Conservation (phyloP, 169 alveolate species). For the Eimeria necatrix region DNA sequence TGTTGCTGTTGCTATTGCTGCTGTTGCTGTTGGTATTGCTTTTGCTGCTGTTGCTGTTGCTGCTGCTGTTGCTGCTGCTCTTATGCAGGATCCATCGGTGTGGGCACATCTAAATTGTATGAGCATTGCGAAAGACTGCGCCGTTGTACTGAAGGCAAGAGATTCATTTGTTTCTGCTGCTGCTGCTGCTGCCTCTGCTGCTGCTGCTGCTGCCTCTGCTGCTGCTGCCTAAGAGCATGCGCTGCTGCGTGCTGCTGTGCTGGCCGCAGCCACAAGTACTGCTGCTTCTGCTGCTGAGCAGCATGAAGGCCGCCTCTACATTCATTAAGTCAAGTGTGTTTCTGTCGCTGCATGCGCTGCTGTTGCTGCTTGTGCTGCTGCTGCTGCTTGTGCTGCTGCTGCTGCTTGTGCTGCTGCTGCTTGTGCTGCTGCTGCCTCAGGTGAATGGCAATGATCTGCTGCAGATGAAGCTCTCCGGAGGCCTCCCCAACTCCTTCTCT, state of each 20-base stretch:
- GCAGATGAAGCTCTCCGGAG: too few relatives aligned
- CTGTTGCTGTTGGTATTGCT: background rate
- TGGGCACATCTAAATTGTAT: background rate
- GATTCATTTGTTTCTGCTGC: background rate
- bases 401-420: constrained; percentile 7
- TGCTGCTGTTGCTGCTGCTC: background rate
- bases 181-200: background rate
- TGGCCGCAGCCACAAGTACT: too few relatives aligned
- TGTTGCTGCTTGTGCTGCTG: background rate
- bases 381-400: background rate
- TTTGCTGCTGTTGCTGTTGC: constrained; percentile 5
- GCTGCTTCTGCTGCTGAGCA: too few relatives aligned
- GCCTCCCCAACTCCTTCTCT: too few relatives aligned
- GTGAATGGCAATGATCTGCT: background rate
- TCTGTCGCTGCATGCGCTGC: too few relatives aligned
- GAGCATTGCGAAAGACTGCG: background rate
- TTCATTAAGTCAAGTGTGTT: too few relatives aligned
- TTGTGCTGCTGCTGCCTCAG: background rate
- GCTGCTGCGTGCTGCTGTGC: too few relatives aligned
- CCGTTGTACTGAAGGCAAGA: background rate
- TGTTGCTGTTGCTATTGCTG: constrained; percentile 10
- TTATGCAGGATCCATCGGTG: background rate
- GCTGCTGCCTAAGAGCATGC: background rate
- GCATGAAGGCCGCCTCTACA: too few relatives aligned
- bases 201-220: background rate